Percentiles rank a stretch among this genome's conserved stretches.
Conservation (phyloP, 1,284 basidiomycete genomes). For the Mycosarcoma maydis region DNA sequence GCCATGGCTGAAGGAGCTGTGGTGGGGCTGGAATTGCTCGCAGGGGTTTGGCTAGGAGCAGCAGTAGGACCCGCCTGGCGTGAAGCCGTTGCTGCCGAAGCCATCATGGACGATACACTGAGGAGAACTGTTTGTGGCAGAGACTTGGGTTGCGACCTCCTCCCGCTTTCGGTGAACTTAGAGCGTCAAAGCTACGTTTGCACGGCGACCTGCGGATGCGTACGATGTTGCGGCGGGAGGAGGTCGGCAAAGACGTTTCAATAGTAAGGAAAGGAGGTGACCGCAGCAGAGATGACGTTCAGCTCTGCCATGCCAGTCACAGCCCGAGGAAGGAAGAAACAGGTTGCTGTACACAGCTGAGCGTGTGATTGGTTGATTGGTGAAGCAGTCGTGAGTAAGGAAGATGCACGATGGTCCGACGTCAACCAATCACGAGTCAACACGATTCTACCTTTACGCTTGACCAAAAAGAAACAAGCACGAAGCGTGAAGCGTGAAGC, state of each 20-base stretch:
- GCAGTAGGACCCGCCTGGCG: slow-evolving; percentile 21
- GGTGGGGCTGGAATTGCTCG: background rate
- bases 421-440: slow-evolving; percentile 6
- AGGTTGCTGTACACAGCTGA: background rate
- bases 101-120: no score
- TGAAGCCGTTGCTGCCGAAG: slow-evolving; percentile 22
- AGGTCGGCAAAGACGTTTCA: background rate
- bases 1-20: slow-evolving; percentile 12
- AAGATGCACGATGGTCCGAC: background rate
- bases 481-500: no score
- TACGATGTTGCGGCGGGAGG: slow-evolving; percentile 5
- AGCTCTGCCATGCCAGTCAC: background rate
- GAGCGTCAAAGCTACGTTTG: background rate
- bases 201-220: background rate
- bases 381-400: no score
- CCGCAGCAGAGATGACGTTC: no score
- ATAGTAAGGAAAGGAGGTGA: no score
- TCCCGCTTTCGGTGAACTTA: slow-evolving; percentile 9
- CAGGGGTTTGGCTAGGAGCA: background rate
- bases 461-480: slow-evolving; percentile 1
- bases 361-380: slow-evolving; percentile 8
- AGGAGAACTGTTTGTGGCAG: no score
- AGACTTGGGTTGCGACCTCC: slow-evolving; percentile 6
- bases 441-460: no score
- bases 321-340: background rate